phyloP scores from a whole-genome alignment of 2,329 filamentous ascomycete genomes.

The Anisogramma anomala region DNA sequence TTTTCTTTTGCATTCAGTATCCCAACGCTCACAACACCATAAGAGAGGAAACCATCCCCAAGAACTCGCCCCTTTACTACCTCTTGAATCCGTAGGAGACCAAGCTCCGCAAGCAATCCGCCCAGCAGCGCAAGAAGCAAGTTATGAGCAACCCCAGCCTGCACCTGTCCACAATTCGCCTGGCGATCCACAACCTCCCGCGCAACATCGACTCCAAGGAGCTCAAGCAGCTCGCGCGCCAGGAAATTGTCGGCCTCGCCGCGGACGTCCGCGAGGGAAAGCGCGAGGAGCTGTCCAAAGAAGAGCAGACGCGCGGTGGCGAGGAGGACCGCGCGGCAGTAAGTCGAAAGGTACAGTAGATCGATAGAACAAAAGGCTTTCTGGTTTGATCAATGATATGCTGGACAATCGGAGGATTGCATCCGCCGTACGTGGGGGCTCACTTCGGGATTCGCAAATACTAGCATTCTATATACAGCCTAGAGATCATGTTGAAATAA shows the following conservation, averaged over 20 bases:
- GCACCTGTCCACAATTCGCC: conserved; percentile 77
- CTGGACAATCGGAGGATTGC: no score
- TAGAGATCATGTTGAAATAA: no score
- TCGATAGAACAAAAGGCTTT: no score
- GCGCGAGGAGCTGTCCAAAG: conserved; percentile 72
- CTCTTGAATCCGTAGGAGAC: conserved; percentile 68
- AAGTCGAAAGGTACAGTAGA: no score
- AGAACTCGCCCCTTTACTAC: conserved; percentile 66
- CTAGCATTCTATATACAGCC: no score
- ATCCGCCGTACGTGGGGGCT: no score
- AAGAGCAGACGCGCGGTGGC: conserved; percentile 71
- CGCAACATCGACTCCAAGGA: conserved; percentile 73
- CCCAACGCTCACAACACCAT: no score
- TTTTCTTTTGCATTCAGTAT: no score
- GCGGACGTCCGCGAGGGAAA: conserved; percentile 71
- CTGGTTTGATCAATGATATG: no score
- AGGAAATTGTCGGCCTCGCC: conserved; percentile 87
- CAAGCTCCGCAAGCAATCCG: conserved; percentile 78
- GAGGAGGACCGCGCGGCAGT: conserved; percentile 70
- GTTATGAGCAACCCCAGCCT: conserved; percentile 85
- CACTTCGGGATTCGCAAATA: no score
- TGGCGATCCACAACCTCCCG: conserved; percentile 86
- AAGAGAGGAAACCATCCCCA: conserved; percentile 77
- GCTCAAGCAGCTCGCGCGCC: conserved; percentile 78
- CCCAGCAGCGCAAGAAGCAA: conserved; percentile 75